Evolutionary conservation across 306 rosid species (phyloP).

Genomic region (Sicyos baderoa): DNA sequence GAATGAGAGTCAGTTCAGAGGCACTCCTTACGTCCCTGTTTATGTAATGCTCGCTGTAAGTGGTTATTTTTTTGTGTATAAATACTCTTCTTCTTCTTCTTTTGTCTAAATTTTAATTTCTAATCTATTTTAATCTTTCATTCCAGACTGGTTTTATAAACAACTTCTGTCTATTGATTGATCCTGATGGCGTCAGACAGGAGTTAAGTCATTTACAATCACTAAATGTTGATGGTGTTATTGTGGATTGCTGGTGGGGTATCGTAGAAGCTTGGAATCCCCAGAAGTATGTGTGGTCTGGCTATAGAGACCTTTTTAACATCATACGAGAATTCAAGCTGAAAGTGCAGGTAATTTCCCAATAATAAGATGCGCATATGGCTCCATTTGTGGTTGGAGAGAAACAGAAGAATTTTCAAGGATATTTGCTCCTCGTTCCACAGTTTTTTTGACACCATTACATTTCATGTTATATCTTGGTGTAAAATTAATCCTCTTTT

Average conservation of each 20-base stretch:
- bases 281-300: slow-evolving; percentile 88
- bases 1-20: slow-evolving; percentile 48
- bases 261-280: slow-evolving; percentile 85
- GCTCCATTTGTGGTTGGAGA: too few species aligned
- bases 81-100: not conserved
- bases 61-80: slow-evolving; percentile 22
- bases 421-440: too few species aligned
- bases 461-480: too few species aligned
- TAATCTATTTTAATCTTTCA: slow-evolving; percentile 25
- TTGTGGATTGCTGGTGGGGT: slow-evolving; percentile 98
- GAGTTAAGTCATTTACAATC: slow-evolving; percentile 71
- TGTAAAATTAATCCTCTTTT: too few species aligned
- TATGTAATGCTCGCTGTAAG: slow-evolving; percentile 68
- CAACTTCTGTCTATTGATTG: slow-evolving; percentile 82
- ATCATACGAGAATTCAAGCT: slow-evolving; percentile 66
- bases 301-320: slow-evolving; percentile 77
- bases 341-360: slow-evolving; percentile 61
- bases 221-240: slow-evolving; percentile 67
- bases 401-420: too few species aligned
- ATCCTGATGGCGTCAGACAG: slow-evolving; percentile 68
- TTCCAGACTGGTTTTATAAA: slow-evolving; percentile 66
- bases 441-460: too few species aligned
- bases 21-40: slow-evolving; percentile 76
- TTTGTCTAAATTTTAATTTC: slow-evolving; percentile 13
- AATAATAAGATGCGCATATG: not conserved